Base-by-base conservation (phyloP, 2,329 filamentous ascomycete species). In the Neocatenulostroma microsporum region DNA sequence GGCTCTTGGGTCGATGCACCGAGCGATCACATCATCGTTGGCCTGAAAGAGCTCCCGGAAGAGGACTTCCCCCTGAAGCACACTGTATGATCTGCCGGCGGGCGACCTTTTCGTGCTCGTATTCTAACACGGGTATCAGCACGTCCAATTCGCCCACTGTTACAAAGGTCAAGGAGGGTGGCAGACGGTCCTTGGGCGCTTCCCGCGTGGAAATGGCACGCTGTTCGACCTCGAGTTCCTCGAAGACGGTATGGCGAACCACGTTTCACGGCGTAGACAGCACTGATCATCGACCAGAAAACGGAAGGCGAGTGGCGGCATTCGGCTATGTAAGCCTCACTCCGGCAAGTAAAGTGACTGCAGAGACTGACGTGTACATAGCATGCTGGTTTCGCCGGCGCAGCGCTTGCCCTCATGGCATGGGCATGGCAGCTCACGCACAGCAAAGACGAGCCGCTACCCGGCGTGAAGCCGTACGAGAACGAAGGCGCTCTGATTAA, bases 191-290 rank as follows among this genome's bases (percentile, higher is more conserved):
- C 76, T 94, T n/a, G 72, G 78, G 39, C 74, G 88, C 38, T 95
- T 87, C 61, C 74, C 82, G 19, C 73, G 77, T 17, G 86, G 84
- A 40, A 77, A 78, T 37, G 84, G 85, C 49, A 80, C 76, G 0
- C 75, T 95, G 11, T 76, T 87, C 41, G 88, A 95, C 54, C 73
- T 95, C 24, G 88, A 94, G 59, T 95, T 94, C 60, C 70, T 95
- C 24, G 74, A 76, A 25, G 82, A 93, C 49, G 51, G 46, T 46
- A 36, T 15, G 25, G 20, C 13, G 34, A 15, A 10, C 24, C n/a
- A 8, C 8, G 31, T 9, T 8, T 8, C 10, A 12, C 21, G n/a
- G 18, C 25, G 5, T 13, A 10, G 26, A 14, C 5, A 8, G 8
- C 8, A 31, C 25, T 7, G 24, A 31, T 7, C n/a, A 8, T 9